Evolutionary conservation across 257 asterid genomes (phyloP).

Genomic region (Nyctanthes arbortristis): DNA sequence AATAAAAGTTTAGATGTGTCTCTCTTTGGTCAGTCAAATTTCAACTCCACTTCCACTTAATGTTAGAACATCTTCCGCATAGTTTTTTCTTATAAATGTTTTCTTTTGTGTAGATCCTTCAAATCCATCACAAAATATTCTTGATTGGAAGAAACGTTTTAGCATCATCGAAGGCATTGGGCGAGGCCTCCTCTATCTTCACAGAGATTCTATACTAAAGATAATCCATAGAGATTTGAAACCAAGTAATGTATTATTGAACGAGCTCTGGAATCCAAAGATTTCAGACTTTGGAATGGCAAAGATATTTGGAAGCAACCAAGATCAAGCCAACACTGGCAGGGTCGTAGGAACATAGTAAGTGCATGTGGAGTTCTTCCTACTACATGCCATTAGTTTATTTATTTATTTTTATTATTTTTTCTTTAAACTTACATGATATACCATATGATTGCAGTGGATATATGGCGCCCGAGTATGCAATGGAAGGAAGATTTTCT

Average conservation of each 20-base stretch:
- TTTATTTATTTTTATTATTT: neutral
- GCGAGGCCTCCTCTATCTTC: slow-evolving; percentile 67
- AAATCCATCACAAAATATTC: slow-evolving; percentile 27
- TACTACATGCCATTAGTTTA: neutral
- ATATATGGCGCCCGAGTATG: slow-evolving; percentile 76
- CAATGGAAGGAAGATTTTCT: slow-evolving; percentile 55
- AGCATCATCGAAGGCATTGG: slow-evolving; percentile 60
- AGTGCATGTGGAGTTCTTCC: slow-evolving; percentile 19
- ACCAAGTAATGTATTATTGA: slow-evolving; percentile 61
- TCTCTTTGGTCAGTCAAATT: slow-evolving; percentile 43
- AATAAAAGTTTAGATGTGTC: slow-evolving; percentile 50
- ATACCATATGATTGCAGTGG: slow-evolving; percentile 38
- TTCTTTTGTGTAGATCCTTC: slow-evolving; percentile 23
- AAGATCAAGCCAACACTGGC: slow-evolving; percentile 52
- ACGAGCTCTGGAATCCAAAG: slow-evolving; percentile 62
- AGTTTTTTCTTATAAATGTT: neutral
- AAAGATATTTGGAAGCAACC: slow-evolving; percentile 51
- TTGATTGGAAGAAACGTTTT: slow-evolving; percentile 54
- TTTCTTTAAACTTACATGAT: neutral
- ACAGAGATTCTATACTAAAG: slow-evolving; percentile 60
- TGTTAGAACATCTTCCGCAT: neutral
- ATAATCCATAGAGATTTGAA: slow-evolving; percentile 70
- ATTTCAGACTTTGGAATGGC: slow-evolving; percentile 79
- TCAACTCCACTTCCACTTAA: neutral
- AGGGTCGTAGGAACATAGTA: slow-evolving; percentile 77